Evolutionary conservation across 148 eudicot genomes (phyloP).

Genomic region (Rhododendron henanense): DNA sequence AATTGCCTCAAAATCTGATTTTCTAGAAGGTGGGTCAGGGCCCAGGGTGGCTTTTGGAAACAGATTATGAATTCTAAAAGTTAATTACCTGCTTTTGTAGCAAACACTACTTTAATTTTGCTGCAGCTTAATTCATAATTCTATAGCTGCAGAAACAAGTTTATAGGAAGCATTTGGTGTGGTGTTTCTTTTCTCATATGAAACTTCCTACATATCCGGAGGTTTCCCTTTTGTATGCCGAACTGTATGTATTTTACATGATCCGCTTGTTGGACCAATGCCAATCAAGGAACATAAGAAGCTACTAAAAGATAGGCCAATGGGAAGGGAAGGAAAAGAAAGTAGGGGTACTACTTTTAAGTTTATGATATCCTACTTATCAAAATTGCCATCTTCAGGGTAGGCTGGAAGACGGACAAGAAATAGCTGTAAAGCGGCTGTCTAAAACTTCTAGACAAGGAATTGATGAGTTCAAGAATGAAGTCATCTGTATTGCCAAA

Average conservation of each 20-base stretch:
- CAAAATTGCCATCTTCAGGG: conserved; percentile 15
- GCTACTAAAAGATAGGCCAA: neutral
- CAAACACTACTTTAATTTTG: neutral
- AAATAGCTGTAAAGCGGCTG: conserved; percentile 26
- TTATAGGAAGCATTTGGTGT: neutral
- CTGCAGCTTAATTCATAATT: neutral
- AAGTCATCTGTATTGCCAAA: too few species aligned
- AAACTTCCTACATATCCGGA: neutral
- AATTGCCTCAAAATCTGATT: neutral
- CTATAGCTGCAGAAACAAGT: neutral
- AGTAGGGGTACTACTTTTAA: neutral
- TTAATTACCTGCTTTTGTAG: neutral
- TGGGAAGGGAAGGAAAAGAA: neutral
- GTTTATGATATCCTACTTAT: neutral
- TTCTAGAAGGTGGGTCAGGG: neutral
- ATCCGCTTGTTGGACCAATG: neutral
- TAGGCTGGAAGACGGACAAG: conserved; percentile 10
- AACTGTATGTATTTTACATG: neutral
- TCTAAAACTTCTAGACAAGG: conserved; percentile 22
- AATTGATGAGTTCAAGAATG: neutral
- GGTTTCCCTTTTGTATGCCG: neutral
- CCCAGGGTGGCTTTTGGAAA: neutral
- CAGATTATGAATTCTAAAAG: neutral
- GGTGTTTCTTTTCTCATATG: neutral
- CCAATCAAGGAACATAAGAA: neutral